Percentiles rank a stretch among this genome's conserved stretches.
Evolutionary conservation across 2,329 filamentous ascomycete genomes (phyloP).

Genomic region (Beauveria varroae): DNA sequence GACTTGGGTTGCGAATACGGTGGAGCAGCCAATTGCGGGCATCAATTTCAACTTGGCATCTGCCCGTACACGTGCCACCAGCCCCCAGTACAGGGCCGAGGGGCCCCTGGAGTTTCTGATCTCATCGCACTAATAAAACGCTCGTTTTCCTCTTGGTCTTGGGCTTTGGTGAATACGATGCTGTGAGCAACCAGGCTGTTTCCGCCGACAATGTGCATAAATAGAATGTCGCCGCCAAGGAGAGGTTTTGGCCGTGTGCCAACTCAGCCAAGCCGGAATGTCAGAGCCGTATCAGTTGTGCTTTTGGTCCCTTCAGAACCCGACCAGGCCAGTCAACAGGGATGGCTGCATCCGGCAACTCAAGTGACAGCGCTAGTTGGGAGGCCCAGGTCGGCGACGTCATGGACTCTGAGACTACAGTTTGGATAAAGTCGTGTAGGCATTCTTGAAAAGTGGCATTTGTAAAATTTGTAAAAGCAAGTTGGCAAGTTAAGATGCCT

Average conservation of each 20-base stretch:
- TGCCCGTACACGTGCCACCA: no score
- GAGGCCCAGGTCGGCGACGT: not conserved
- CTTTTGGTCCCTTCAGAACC: not conserved
- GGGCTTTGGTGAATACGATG: no score
- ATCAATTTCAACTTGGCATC: no score
- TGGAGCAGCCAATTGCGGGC: no score
- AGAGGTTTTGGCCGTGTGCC: not conserved
- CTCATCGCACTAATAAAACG: no score
- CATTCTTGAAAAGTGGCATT: not conserved
- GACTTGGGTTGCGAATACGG: no score
- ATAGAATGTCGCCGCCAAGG: not conserved
- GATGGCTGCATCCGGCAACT: not conserved
- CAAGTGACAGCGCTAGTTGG: not conserved
- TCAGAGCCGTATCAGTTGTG: not conserved
- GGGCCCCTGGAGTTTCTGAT: no score
- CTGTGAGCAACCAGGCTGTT: no score
- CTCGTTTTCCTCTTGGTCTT: no score
- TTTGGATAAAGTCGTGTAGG: not conserved
- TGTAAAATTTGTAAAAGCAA: not conserved
- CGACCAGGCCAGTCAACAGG: not conserved
- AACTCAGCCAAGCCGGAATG: not conserved
- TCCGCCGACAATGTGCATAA: no score
- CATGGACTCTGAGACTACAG: not conserved
- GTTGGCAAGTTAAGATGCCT: not conserved
- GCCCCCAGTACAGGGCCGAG: no score